Base-by-base conservation (phyloP, 2,329 filamentous ascomycete genomes). In the Onygenales sp. region DNA sequence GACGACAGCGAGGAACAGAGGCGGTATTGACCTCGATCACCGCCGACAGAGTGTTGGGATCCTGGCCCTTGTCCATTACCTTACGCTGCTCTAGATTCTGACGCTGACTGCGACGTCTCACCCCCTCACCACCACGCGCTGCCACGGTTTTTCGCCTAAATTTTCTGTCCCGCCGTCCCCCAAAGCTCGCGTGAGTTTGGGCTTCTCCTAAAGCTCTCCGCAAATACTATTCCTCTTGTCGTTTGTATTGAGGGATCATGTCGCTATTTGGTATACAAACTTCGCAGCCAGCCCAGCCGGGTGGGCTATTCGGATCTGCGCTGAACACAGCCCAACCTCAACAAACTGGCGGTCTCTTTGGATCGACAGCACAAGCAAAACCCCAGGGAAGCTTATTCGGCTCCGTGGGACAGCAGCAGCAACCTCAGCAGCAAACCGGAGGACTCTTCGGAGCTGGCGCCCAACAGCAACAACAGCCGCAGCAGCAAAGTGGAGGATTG, bases 301-400 rank as follows among this genome's bases (percentile, higher is more conserved):
- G 50, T 7, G 53, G 54, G 13, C 38, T 53, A 11, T 58, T 58
- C 36, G 57, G 56, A 27, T 55, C 57, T 35, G 35, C 33, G 14
- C 39, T 54, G 13, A 39, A 43, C 2, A 45, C 52, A 3, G 51
- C 39, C 39, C 57, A 58, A 43, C 52, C 58, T 6, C 58, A 58
- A 36, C 56, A 58, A 42, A 51, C 44, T 35, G 54, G 54, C 39
- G 50, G 47, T 27, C 31, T 55, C 13, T 58, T 58, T 32, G 44
- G 44, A 21, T 48, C 43, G 7, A 10, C 45, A 43, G n/a, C 52
- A 35, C 51, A 47, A 35, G 10, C 51, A n/a, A 47, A 53, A 17
- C 43, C 51, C 11, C 50, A 59, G 50, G 62, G 61, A 1, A 55
- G 63, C 44, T 21, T 65, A 14, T 68, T 70, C 57, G 66, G 64